Percentiles rank a stretch among this genome's conserved stretches.
phyloP scores from a whole-genome alignment of 768 basidiomycete genomes.

The Cystofilobasidium macerans region DNA sequence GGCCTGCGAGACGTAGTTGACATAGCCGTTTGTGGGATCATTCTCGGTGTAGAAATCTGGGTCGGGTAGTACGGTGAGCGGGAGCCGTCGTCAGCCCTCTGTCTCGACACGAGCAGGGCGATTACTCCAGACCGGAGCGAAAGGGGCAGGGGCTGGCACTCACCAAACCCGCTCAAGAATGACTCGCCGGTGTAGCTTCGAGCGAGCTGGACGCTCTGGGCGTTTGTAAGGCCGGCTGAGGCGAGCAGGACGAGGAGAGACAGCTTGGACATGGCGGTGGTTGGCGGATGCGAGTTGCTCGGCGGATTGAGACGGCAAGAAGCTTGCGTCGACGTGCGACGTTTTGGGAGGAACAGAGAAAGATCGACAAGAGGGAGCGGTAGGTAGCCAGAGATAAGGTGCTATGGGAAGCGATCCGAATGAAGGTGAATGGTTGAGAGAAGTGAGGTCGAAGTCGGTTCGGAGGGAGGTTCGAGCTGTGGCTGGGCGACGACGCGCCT shows the following conservation, averaged over 20 bases:
- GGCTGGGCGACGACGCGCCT: no score
- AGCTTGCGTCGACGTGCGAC: no score
- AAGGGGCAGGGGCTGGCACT: not conserved
- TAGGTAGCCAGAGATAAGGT: no score
- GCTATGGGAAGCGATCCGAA: no score
- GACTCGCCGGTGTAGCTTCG: not conserved
- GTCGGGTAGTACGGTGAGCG: not conserved
- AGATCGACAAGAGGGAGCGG: no score
- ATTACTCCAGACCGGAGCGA: not conserved
- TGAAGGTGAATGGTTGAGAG: no score
- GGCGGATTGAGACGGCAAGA: no score
- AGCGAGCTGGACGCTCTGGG: not conserved
- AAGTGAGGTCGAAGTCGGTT: no score
- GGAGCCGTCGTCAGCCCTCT: not conserved
- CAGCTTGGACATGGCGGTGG: not conserved
- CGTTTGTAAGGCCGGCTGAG: not conserved
- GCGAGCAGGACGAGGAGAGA: not conserved
- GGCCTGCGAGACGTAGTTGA: slow-evolving; percentile 33
- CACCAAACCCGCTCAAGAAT: not conserved
- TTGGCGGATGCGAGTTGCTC: no score
- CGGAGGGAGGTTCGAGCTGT: no score
- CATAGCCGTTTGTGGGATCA: slow-evolving; percentile 32
- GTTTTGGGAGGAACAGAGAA: no score
- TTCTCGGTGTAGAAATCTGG: slow-evolving; percentile 35
- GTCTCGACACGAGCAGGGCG: not conserved